Conservation (phyloP, 495 filamentous ascomycete species). For the Lasiosphaeria hispida region DNA sequence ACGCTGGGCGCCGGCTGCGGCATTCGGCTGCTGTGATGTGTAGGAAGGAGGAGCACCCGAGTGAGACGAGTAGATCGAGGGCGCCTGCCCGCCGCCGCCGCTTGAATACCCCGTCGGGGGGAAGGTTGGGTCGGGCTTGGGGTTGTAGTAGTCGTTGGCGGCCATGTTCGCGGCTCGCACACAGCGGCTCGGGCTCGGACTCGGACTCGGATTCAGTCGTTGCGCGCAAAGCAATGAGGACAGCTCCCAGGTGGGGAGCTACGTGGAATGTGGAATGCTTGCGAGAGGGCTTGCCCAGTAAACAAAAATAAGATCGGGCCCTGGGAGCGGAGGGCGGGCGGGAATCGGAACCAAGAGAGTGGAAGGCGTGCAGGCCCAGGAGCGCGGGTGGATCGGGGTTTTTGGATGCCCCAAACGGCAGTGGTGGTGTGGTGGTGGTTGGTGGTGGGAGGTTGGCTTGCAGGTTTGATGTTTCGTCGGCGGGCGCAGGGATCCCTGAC, state of each 20-base stretch:
- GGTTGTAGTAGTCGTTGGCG: conserved; percentile 76
- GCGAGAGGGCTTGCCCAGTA: background rate
- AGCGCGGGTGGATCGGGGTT: conserved; percentile 12
- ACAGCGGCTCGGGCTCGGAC: background rate
- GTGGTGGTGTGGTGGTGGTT: background rate
- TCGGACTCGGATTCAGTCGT: background rate
- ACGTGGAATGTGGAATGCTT: background rate
- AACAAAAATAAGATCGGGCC: background rate
- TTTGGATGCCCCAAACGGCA: background rate
- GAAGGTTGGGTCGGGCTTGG: conserved; percentile 35
- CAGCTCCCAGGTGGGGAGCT: background rate
- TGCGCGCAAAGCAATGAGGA: conserved; percentile 3
- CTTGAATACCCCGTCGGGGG: conserved; percentile 26
- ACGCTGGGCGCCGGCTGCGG: conserved; percentile 23
- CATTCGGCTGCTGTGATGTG: conserved; percentile 25
- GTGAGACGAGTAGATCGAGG: conserved; percentile 33
- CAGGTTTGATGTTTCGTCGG: conserved; percentile 22
- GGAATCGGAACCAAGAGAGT: conserved; percentile 4
- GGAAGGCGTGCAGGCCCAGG: background rate
- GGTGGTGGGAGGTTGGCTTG: conserved; percentile 11
- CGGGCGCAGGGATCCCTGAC: conserved; percentile 19
- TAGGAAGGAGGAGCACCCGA: conserved; percentile 31
- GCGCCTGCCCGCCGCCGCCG: conserved; percentile 35
- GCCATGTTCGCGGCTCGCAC: conserved; percentile 60
- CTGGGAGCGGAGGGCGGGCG: background rate